phyloP scores from a whole-genome alignment of 148 eudicot genomes.

The Selenicereus undatus region DNA sequence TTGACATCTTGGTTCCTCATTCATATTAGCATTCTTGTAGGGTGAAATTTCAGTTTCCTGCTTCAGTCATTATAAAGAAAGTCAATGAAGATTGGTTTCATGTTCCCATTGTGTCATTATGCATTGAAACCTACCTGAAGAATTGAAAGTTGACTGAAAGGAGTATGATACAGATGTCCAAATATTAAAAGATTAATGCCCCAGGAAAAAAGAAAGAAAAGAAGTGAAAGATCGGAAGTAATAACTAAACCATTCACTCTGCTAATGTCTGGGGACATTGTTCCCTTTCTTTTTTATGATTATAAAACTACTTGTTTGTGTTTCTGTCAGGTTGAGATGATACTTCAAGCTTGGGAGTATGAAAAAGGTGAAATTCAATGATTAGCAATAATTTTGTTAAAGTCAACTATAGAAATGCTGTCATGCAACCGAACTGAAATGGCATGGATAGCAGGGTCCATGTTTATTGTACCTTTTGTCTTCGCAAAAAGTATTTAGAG shows the following conservation, averaged over 20 bases:
- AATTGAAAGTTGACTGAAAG: neutral
- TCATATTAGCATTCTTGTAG: neutral
- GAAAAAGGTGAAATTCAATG: slow-evolving; percentile 59
- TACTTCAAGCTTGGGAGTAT: slow-evolving; percentile 96
- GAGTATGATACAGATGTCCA: neutral
- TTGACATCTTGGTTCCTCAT: neutral
- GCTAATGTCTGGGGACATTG: neutral
- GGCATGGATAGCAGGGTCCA: neutral
- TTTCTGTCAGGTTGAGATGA: slow-evolving; percentile 83
- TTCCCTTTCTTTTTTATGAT: neutral
- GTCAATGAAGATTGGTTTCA: neutral
- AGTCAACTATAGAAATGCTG: neutral
- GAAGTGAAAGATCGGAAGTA: neutral
- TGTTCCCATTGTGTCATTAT: neutral
- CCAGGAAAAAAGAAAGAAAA: neutral
- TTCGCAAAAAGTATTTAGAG: neutral
- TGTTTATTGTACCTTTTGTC: neutral
- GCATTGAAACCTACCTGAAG: neutral
- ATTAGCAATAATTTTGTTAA: neutral
- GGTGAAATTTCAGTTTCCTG: neutral
- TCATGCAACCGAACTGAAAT: neutral
- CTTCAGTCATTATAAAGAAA: neutral
- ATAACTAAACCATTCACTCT: neutral
- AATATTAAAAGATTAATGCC: neutral
- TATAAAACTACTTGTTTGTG: slow-evolving; percentile 7